Conservation (phyloP, 179 eudicot genomes). For the Beta lomatogona region DNA sequence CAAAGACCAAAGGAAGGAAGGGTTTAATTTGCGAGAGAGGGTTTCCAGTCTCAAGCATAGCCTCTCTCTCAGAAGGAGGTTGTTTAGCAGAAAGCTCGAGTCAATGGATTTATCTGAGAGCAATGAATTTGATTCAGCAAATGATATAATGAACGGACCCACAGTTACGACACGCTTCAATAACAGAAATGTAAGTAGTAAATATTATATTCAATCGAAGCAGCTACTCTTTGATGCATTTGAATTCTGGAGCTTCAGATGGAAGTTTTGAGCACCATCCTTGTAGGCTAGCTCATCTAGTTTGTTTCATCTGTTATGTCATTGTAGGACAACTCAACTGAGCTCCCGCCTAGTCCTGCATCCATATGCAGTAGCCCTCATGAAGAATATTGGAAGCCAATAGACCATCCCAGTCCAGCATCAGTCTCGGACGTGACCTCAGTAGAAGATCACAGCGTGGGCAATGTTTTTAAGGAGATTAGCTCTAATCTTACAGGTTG, state of each 20-base stretch:
- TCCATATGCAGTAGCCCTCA: constrained; percentile 74
- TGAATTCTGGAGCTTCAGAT: not conserved
- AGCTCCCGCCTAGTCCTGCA: constrained; percentile 99
- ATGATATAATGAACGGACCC: constrained; percentile 56
- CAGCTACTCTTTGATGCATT: constrained; percentile 4
- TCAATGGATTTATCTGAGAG: constrained; percentile 46
- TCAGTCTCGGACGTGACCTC: constrained; percentile 64
- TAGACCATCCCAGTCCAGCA: constrained; percentile 59
- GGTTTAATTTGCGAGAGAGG: constrained; percentile 67
- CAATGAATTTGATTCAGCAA: constrained; percentile 40
- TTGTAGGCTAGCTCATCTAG: not conserved
- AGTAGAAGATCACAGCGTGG: constrained; percentile 58
- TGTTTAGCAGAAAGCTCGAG: constrained; percentile 70
- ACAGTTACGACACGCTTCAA: constrained; percentile 48
- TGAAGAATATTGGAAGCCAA: constrained; percentile 75
- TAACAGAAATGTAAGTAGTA: constrained; percentile 68
- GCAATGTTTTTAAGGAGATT: constrained; percentile 73
- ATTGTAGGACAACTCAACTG: constrained; percentile 80
- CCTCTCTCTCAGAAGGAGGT: constrained; percentile 62
- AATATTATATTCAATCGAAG: constrained; percentile 11
- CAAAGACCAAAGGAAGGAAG: constrained; percentile 62
- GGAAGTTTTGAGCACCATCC: not conserved
- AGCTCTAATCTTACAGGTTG: constrained; percentile 85
- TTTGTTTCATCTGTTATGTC: constrained; percentile 6
- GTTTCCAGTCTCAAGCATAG: constrained; percentile 72